Evolutionary conservation across 169 alveolate species (phyloP).

Genomic region (Plasmodium coatneyi): DNA sequence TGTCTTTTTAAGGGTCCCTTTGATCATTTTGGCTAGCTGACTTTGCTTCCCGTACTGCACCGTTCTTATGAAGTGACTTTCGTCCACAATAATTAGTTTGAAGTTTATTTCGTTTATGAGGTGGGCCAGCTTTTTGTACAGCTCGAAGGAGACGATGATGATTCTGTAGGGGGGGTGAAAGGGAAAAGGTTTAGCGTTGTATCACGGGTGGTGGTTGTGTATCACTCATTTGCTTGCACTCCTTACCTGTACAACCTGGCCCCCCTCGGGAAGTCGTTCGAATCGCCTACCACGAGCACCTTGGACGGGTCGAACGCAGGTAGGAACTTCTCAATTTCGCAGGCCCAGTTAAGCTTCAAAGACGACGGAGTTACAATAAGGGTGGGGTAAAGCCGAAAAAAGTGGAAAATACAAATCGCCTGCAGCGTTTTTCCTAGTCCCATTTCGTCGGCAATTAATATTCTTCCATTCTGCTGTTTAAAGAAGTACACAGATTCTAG

Average conservation of each 20-base stretch:
- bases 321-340: slow-evolving; percentile 94
- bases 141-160: slow-evolving; percentile 35
- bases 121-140: slow-evolving; percentile 28
- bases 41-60: slow-evolving; percentile 64
- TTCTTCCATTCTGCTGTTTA: slow-evolving; percentile 80
- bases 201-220: neutral
- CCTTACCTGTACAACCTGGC: neutral
- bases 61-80: slow-evolving; percentile 43
- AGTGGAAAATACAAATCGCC: slow-evolving; percentile 88
- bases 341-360: slow-evolving; percentile 95
- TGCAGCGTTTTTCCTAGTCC: slow-evolving; percentile 96
- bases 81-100: slow-evolving; percentile 49
- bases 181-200: neutral
- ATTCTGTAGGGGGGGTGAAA: neutral
- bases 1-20: slow-evolving; percentile 15
- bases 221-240: neutral
- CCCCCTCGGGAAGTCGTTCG: slow-evolving; percentile 68
- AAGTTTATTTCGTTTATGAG: slow-evolving; percentile 13
- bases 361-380: slow-evolving; percentile 95
- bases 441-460: slow-evolving; percentile 96
- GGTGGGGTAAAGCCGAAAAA: slow-evolving; percentile 89
- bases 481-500: slow-evolving; percentile 56
- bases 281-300: slow-evolving; percentile 94
- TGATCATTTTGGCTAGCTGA: slow-evolving; percentile 32
- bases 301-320: slow-evolving; percentile 89